Evolutionary conservation across 176 grass and related monocot genomes (phyloP), one percentile per base, ranked within the genome.

Genomic region (Raddia distichophylla): DNA sequence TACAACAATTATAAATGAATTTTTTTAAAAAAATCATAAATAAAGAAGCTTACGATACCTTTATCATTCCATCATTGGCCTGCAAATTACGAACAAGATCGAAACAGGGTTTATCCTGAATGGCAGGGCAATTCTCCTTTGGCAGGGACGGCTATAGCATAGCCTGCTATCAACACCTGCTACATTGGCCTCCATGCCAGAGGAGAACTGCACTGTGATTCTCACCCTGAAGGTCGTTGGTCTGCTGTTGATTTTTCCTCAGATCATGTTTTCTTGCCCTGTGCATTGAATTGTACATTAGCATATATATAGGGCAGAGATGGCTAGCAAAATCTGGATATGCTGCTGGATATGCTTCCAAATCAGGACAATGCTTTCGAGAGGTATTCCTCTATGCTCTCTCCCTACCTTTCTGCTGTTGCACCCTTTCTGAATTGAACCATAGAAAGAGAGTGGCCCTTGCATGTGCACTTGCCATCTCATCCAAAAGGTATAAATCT

Each of bases 91-190:
- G 37, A 40, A 40, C 37, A 40, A 40, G 2, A 40, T 40, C 37
- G 37, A 40, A 40, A 5, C 37, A 51, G 69, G 77, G 72, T 65
- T 85, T 64, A 72, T 77, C 17, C 58, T 62, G 93, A 92, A 93
- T 91, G 65, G 86, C 94, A 97, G 91, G 88, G 90, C 91, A 87
- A 97, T 93, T 93, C 88, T 97, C 94, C 88, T 93, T 97, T 97
- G 91, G 88, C 88, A 93, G 65, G 77, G 71, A 80, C 12, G 61
- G 62, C 14, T 5, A 48, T 84, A 52, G 14, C 14, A 37, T 19
- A 35, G 56, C 3, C 22, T 37, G 12, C 54, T 80, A 20, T 76
- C 2, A 89, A 76, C 44, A 43, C 64, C 17, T 71, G 27, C 73
- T 77, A 57, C 35, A 19, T 85, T 81, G 64, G 58, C 77, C 50